Conservation (phyloP, 192 early-diverging fungal genomes). For the Coemansia sp. region DNA sequence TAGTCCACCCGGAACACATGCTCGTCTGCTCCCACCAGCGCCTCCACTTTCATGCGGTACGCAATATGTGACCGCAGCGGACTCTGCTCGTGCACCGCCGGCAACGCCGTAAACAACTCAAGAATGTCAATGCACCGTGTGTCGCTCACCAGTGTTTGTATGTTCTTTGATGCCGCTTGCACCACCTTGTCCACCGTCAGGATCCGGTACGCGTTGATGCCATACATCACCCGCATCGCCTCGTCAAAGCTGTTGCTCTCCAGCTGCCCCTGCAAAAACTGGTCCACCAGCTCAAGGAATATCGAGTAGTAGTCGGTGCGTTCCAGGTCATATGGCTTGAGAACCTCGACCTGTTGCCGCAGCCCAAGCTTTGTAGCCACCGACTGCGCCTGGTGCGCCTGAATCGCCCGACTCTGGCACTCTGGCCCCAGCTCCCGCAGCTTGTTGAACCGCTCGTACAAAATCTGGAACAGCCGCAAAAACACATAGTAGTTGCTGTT, state of each 20-base stretch:
- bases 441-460: slow-evolving; percentile 78
- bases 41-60: slow-evolving; percentile 71
- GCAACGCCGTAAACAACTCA: slow-evolving; percentile 62
- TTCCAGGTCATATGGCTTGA: slow-evolving; percentile 59
- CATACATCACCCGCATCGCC: slow-evolving; percentile 77
- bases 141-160: slow-evolving; percentile 68
- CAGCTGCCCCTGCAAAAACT: slow-evolving; percentile 78
- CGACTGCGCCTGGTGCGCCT: slow-evolving; percentile 37
- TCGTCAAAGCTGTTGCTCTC: slow-evolving; percentile 87
- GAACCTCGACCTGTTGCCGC: slow-evolving; percentile 55
- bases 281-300: slow-evolving; percentile 70
- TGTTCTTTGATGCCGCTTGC: slow-evolving; percentile 78
- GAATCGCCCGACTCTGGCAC: slow-evolving; percentile 35
- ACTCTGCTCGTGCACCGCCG: slow-evolving; percentile 52
- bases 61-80: slow-evolving; percentile 66
- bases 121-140: slow-evolving; percentile 62
- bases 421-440: slow-evolving; percentile 76
- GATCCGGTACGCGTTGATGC: slow-evolving; percentile 83
- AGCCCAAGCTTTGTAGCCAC: slow-evolving; percentile 49
- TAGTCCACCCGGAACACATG: slow-evolving; percentile 80
- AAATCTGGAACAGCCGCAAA: slow-evolving; percentile 80
- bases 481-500: slow-evolving; percentile 88
- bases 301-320: slow-evolving; percentile 75
- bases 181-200: slow-evolving; percentile 91
- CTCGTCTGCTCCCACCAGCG: slow-evolving; percentile 73